Conservation (phyloP, 83 land plant genomes). For the Isoetes engelmannii region DNA sequence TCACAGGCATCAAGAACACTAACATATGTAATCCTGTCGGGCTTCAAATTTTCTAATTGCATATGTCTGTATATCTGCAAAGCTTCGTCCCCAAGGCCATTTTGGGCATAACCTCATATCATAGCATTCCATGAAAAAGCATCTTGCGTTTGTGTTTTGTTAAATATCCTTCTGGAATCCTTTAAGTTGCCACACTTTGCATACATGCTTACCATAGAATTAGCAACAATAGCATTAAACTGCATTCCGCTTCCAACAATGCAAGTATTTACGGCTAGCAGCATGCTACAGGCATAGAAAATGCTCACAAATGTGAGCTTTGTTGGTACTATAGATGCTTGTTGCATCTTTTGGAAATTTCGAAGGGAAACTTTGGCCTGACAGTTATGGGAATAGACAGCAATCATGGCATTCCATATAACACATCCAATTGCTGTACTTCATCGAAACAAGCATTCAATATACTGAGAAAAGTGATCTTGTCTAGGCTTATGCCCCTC, state of each 20-base stretch:
- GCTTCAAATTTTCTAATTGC: background rate
- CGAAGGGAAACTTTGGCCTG: conserved; percentile 23
- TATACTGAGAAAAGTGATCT: no score
- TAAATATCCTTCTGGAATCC: background rate
- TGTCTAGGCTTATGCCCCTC: no score
- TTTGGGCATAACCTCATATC: conserved; percentile 20
- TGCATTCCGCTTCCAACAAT: no score
- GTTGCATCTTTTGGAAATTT: conserved; percentile 27
- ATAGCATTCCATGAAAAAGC: conserved; percentile 29
- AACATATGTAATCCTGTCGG: conserved; percentile 28
- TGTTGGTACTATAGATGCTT: no score
- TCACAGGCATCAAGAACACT: conserved; percentile 12
- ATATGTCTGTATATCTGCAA: conserved; percentile 18
- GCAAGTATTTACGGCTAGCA: no score
- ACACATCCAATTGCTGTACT: conserved; percentile 32
- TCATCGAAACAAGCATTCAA: conserved; percentile 19
- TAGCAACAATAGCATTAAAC: background rate
- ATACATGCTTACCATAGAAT: conserved; percentile 11
- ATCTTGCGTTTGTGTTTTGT: background rate
- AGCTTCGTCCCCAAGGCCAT: conserved; percentile 13
- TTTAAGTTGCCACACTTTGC: background rate
- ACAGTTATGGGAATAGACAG: conserved; percentile 17
- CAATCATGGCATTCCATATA: conserved; percentile 41
- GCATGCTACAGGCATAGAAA: no score
- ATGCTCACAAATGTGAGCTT: no score